A percentile compares a stretch with the other conserved stretches of the same genome.
Conservation (phyloP, 306 rosid species). For the Oxytropis ochrocephala region DNA sequence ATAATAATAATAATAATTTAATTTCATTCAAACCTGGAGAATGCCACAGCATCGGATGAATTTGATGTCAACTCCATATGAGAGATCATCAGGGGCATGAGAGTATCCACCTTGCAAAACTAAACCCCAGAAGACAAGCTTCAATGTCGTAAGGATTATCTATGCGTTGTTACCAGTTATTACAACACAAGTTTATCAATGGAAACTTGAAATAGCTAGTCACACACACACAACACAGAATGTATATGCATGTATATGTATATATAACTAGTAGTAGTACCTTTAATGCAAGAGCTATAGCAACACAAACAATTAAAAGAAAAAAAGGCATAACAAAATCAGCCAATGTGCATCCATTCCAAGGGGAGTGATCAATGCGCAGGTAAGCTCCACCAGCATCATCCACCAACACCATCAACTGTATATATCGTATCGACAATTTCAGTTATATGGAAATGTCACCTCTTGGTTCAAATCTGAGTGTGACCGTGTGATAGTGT, state of each 20-base stretch:
- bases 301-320: slow-evolving; percentile 85
- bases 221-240: background rate
- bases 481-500: too few relatives aligned
- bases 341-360: slow-evolving; percentile 87
- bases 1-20: too few relatives aligned
- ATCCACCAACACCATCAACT: slow-evolving; percentile 81
- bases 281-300: slow-evolving; percentile 86
- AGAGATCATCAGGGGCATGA: slow-evolving; percentile 65
- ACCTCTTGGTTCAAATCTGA: too few relatives aligned
- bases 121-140: slow-evolving; percentile 83
- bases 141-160: slow-evolving; percentile 59
- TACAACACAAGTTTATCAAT: background rate
- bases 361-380: slow-evolving; percentile 78
- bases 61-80: slow-evolving; percentile 73
- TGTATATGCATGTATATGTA: background rate
- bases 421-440: too few relatives aligned
- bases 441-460: too few relatives aligned
- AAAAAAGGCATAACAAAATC: slow-evolving; percentile 92
- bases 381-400: slow-evolving; percentile 77
- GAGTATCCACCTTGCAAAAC: slow-evolving; percentile 90
- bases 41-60: slow-evolving; percentile 84
- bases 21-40: slow-evolving; percentile 58
- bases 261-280: slow-evolving; percentile 12
- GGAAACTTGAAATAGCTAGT: background rate
- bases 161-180: slow-evolving; percentile 32